These are phyloP conservation scores for Yamagishiella unicocca DNA, from an alignment of 139 green algal species.

Conservation along the genomic window DNA sequence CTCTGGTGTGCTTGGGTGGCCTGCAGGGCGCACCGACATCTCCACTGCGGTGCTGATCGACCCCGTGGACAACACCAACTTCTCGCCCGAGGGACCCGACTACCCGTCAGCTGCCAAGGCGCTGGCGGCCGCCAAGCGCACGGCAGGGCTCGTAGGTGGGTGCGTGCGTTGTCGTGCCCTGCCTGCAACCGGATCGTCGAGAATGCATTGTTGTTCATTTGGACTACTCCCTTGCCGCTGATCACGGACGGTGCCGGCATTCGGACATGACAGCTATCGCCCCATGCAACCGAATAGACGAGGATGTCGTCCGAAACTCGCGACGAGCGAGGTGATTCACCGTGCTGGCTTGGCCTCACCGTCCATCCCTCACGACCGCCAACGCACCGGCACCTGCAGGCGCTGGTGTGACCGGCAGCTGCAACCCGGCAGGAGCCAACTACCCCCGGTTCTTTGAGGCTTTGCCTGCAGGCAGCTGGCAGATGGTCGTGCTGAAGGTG, in stretches of 20 bases:
- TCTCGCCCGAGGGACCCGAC: constrained; percentile 6
- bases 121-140: neutral
- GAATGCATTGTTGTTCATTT: neutral
- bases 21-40: neutral
- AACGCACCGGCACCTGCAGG: neutral
- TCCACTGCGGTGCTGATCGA: constrained; percentile 12
- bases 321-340: neutral
- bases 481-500: constrained; percentile 28
- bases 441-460: constrained; percentile 13
- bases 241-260: neutral
- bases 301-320: neutral
- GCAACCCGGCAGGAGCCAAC: constrained; percentile 31
- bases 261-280: neutral
- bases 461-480: neutral
- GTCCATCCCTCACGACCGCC: neutral
- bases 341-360: neutral
- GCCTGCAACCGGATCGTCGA: neutral
- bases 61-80: neutral
- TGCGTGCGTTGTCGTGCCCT: neutral
- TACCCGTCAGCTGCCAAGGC: constrained; percentile 21
- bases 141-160: neutral
- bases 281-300: neutral
- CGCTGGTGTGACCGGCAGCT: constrained; percentile 18
- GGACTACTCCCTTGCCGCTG: neutral
- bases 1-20: neutral